These are phyloP conservation scores for Colletotrichum gloeosporioides DNA, from an alignment of 2,329 filamentous ascomycete genomes.

Conservation along the genomic window DNA sequence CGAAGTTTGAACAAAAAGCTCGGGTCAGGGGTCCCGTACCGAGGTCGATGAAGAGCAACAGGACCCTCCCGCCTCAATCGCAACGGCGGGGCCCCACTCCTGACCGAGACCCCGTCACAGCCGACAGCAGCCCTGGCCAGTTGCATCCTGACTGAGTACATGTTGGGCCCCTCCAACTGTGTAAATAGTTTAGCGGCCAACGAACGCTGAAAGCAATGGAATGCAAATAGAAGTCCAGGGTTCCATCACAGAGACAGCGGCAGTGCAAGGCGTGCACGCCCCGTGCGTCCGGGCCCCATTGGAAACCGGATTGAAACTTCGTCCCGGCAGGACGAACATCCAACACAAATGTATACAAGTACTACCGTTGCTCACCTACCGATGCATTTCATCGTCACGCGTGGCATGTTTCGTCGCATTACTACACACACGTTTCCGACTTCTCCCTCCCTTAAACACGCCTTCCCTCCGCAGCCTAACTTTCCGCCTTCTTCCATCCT, in stretches of 20 bases:
- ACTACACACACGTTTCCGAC: not conserved
- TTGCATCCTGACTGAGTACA: not conserved
- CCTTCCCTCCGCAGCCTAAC: not conserved
- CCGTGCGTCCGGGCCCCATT: constrained; percentile 4
- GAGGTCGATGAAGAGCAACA: constrained; percentile 1
- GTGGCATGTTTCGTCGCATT: constrained; percentile 2
- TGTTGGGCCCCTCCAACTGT: not conserved
- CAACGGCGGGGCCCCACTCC: constrained; percentile 1
- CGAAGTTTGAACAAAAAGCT: not conserved
- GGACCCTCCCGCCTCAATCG: not conserved
- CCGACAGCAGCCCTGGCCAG: not conserved
- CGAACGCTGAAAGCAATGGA: not conserved
- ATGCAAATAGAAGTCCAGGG: not conserved
- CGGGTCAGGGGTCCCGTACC: not conserved
- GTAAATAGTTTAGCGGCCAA: not conserved
- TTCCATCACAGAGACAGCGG: not conserved
- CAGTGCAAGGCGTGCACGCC: constrained; percentile 6
- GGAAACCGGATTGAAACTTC: constrained; percentile 22
- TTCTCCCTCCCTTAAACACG: not conserved
- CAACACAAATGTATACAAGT: not conserved
- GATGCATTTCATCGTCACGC: not conserved
- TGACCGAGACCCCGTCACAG: not conserved
- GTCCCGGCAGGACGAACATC: not conserved
- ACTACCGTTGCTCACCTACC: not conserved
- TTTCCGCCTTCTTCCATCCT: not conserved